Evolutionary conservation across 2,329 filamentous ascomycete genomes (phyloP).

Genomic region (Cadophora sp.): DNA sequence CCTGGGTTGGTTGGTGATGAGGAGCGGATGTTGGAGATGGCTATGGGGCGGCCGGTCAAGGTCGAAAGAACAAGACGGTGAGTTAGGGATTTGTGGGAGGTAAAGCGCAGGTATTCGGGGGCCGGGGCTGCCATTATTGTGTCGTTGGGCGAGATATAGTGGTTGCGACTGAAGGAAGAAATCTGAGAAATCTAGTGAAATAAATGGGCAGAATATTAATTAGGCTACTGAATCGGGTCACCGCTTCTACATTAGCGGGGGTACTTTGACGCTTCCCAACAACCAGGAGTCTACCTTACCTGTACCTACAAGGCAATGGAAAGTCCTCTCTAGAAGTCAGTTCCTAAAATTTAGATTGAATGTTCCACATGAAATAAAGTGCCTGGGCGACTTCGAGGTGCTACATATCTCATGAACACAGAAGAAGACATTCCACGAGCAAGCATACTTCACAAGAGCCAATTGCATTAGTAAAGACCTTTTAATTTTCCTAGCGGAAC

Average conservation of each 20-base stretch:
- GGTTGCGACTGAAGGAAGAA: conserved; percentile 2
- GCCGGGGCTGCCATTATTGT: conserved; percentile 42
- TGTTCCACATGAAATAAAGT: no score
- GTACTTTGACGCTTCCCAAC: no score
- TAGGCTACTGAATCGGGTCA: conserved; percentile 21
- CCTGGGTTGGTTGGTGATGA: conserved; percentile 86
- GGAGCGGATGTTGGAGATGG: conserved; percentile 93
- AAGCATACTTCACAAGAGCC: neutral
- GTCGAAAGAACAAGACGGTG: conserved; percentile 89
- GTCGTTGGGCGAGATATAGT: neutral
- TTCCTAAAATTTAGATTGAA: no score
- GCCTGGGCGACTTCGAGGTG: no score
- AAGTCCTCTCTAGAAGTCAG: no score
- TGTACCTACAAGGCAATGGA: no score
- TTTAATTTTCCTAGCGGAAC: conserved; percentile 38
- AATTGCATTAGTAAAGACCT: conserved; percentile 11
- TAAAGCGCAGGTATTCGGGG: conserved; percentile 72
- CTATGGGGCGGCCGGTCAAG: conserved; percentile 85
- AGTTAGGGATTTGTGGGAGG: conserved; percentile 81
- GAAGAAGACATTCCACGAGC: neutral
- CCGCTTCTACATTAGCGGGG: conserved; percentile 22
- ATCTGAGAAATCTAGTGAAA: neutral
- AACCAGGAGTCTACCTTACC: no score
- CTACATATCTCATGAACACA: no score
- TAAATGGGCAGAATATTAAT: neutral